Conservation (phyloP, 2,329 filamentous ascomycete genomes). For the Trichoderma simmonsii region DNA sequence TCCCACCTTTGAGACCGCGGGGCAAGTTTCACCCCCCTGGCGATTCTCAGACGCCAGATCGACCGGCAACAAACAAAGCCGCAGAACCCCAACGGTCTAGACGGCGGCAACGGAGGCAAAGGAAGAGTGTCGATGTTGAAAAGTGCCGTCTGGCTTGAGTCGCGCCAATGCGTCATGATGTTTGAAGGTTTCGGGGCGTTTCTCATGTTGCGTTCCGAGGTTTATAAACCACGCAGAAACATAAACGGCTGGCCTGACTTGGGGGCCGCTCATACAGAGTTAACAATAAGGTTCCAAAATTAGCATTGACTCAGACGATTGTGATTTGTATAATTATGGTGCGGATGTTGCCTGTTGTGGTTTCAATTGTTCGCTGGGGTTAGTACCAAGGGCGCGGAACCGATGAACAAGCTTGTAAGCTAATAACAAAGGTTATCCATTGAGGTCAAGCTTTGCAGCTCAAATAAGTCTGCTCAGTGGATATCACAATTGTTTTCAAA, state of each 20-base stretch:
- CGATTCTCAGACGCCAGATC: slow-evolving; percentile 25
- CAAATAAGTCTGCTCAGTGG: not conserved
- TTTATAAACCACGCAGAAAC: not conserved
- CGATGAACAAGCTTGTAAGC: not conserved
- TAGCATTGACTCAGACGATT: not conserved
- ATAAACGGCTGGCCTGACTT: not conserved
- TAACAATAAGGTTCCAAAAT: not conserved
- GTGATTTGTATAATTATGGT: not conserved
- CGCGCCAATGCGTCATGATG: slow-evolving; percentile 3
- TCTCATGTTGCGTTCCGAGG: not conserved
- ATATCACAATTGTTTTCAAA: not conserved
- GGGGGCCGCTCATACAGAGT: not conserved
- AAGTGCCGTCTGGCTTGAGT: not conserved
- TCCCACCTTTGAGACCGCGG: slow-evolving; percentile 6
- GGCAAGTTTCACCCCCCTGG: slow-evolving; percentile 11
- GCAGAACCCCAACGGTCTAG: not conserved
- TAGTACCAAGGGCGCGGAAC: not conserved
- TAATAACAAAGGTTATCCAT: not conserved
- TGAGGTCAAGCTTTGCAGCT: not conserved
- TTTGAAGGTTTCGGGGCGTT: not conserved
- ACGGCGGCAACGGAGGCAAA: not conserved
- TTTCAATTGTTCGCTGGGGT: not conserved
- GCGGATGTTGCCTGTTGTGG: not conserved
- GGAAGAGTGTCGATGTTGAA: not conserved
- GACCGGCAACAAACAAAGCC: slow-evolving; percentile 19